Conservation (phyloP, 495 filamentous ascomycete species). For the Jackrogersella multiformis region DNA sequence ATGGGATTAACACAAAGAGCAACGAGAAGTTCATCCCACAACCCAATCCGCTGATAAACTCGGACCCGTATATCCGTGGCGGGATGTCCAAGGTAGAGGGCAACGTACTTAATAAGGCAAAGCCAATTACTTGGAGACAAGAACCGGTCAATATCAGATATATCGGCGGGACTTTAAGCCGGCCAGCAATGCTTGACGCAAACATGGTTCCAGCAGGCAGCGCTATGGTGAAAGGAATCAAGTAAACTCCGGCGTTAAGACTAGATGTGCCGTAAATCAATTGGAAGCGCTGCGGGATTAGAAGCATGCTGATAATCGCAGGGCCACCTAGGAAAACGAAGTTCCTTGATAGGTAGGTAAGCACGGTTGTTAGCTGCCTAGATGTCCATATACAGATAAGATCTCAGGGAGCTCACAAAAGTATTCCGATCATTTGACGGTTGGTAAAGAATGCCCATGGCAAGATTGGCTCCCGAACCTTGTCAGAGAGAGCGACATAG, state of each 20-base stretch:
- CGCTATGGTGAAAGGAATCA: background rate
- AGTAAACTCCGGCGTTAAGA: background rate
- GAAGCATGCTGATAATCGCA: background rate
- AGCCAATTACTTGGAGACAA: background rate
- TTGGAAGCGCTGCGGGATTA: background rate
- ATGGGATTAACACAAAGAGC: background rate
- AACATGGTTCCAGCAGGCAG: background rate
- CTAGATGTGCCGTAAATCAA: background rate
- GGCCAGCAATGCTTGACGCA: background rate
- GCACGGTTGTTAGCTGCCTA: background rate
- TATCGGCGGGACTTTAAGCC: background rate
- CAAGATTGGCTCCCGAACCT: background rate
- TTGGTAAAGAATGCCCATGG: background rate
- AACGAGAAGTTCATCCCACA: background rate
- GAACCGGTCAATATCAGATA: background rate
- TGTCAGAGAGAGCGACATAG: background rate
- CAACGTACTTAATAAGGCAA: background rate
- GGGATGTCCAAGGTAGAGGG: background rate
- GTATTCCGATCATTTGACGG: background rate
- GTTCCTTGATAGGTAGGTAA: background rate
- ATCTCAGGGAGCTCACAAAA: background rate
- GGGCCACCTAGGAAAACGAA: background rate
- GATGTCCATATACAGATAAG: background rate
- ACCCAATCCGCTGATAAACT: background rate
- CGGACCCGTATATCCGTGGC: background rate